Evolutionary conservation across 345 rosid species (phyloP).

Genomic region (Citrus glauca): DNA sequence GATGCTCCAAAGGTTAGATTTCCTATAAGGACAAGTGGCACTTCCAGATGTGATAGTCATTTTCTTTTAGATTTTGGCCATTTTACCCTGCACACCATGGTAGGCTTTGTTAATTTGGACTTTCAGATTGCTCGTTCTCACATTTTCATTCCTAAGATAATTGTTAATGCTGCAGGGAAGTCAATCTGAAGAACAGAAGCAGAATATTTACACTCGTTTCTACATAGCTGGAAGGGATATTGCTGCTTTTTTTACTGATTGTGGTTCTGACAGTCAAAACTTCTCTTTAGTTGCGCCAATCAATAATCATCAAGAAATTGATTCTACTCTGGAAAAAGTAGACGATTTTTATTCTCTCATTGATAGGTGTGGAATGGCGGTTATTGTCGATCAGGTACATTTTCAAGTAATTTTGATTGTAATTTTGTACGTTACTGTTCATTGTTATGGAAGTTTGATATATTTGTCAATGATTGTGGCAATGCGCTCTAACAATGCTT

Average conservation of each 20-base stretch:
- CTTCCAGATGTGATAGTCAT: conserved; percentile 66
- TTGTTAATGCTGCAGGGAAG: conserved; percentile 52
- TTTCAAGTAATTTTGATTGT: conserved; percentile 14
- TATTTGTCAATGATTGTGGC: not conserved
- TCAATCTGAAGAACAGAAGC: conserved; percentile 69
- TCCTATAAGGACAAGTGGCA: conserved; percentile 67
- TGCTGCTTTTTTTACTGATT: conserved; percentile 84
- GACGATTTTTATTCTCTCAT: conserved; percentile 68
- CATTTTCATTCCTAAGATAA: conserved; percentile 18
- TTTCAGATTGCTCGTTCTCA: conserved; percentile 18
- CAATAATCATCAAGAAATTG: conserved; percentile 33
- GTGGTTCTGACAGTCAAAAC: conserved; percentile 47
- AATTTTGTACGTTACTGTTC: conserved; percentile 11
- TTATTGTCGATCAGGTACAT: conserved; percentile 89
- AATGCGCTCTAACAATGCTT: conserved; percentile 9
- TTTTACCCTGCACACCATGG: conserved; percentile 83
- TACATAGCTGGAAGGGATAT: conserved; percentile 93
- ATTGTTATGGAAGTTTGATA: conserved; percentile 8
- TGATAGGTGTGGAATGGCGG: conserved; percentile 96
- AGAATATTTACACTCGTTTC: conserved; percentile 85
- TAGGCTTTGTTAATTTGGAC: conserved; percentile 31
- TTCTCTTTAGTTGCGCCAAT: conserved; percentile 38
- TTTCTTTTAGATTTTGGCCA: conserved; percentile 97
- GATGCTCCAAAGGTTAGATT: conserved; percentile 97
- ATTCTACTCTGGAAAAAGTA: conserved; percentile 34